Percentiles rank a stretch among this genome's conserved stretches.
Conservation (phyloP, 306 rosid species). For the Erythrophleum fordii region DNA sequence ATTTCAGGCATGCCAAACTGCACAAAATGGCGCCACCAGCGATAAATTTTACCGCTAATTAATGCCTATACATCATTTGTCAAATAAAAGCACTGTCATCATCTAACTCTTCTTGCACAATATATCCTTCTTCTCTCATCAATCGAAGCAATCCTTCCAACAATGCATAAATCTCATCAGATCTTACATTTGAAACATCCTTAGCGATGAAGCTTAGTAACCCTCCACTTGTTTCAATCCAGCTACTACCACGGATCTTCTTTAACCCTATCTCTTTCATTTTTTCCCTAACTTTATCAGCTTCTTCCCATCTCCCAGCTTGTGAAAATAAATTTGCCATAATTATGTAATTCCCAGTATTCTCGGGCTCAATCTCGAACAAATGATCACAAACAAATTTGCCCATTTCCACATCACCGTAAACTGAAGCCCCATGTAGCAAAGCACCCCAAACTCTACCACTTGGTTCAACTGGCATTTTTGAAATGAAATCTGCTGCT, state of each 20-base stretch:
- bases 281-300: conserved; percentile 65
- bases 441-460: conserved; percentile 94
- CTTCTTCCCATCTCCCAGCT: conserved; percentile 85
- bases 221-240: conserved; percentile 69
- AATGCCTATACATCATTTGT: conserved; percentile 28
- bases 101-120: conserved; percentile 54
- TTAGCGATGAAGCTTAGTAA: conserved; percentile 53
- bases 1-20: neutral
- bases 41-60: conserved; percentile 10
- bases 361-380: conserved; percentile 76
- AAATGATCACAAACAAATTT: conserved; percentile 66
- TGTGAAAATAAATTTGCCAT: conserved; percentile 88
- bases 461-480: conserved; percentile 77
- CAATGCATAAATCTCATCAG: conserved; percentile 56
- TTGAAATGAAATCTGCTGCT: conserved; percentile 65
- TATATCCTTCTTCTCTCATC: conserved; percentile 63
- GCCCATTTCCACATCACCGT: conserved; percentile 75
- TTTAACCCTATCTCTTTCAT: conserved; percentile 66
- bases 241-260: conserved; percentile 76
- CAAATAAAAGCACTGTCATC: conserved; percentile 45
- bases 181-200: conserved; percentile 58
- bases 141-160: conserved; percentile 63
- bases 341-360: conserved; percentile 75
- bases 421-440: conserved; percentile 77
- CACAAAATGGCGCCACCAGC: neutral